Conservation (phyloP, 768 basidiomycete species). For the Trametes elegans region DNA sequence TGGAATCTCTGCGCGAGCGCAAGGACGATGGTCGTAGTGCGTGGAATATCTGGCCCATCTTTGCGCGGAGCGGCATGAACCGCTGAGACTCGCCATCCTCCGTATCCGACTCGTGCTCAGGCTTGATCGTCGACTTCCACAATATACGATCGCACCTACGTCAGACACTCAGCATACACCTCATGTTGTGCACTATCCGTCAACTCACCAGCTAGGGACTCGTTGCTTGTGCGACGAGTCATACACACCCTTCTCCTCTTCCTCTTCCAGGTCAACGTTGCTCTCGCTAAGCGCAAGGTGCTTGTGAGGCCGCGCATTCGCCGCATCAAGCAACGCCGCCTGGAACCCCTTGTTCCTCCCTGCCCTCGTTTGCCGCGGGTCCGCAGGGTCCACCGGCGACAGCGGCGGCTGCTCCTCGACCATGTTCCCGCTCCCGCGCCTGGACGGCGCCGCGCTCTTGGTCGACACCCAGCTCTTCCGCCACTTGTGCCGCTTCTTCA, state of each 20-base stretch:
- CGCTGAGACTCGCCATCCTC: constrained; percentile 30
- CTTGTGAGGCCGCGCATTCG: constrained; percentile 10
- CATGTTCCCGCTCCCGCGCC: constrained; percentile 3
- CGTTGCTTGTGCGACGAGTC: constrained; percentile 80
- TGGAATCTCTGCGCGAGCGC: constrained; percentile 29
- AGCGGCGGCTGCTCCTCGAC: not conserved
- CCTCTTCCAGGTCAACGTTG: constrained; percentile 36
- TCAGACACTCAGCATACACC: not conserved
- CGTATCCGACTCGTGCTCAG: constrained; percentile 41
- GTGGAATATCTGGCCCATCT: constrained; percentile 54
- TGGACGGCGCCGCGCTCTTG: constrained; percentile 1
- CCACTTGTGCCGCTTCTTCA: constrained; percentile 9
- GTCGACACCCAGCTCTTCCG: constrained; percentile 15
- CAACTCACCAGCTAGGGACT: constrained; percentile 81
- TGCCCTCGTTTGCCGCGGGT: constrained; percentile 7
- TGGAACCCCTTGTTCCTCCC: constrained; percentile 11
- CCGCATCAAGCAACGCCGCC: constrained; percentile 11
- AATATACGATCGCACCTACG: constrained; percentile 81
- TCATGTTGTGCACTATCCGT: not conserved
- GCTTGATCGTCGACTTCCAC: constrained; percentile 70
- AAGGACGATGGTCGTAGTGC: constrained; percentile 45
- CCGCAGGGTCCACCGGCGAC: constrained; percentile 6
- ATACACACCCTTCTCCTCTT: constrained; percentile 63
- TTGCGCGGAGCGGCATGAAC: constrained; percentile 37
- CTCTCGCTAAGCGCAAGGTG: constrained; percentile 33